Evolutionary conservation across 116 monocot genomes (phyloP), one percentile per base, ranked within the genome.

Genomic region (Dioscorea cayenensis): DNA sequence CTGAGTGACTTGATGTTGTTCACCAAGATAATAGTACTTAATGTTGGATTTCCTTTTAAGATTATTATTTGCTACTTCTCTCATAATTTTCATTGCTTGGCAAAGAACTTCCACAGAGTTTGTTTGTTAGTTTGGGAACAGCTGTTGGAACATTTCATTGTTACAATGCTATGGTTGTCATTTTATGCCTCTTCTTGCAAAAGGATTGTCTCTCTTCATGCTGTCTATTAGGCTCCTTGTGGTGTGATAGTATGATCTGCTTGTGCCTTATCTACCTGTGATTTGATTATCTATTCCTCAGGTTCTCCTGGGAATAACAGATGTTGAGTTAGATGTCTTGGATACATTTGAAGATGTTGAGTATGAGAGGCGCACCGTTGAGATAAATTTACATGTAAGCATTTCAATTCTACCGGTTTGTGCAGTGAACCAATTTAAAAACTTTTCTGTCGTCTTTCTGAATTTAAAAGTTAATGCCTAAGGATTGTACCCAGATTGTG

Each of bases 261-360:
- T 55, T 55, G 12, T 19, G 16, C 17, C 55, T 51, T 16, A 18
- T 55, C n/a, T 55, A n/a, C n/a, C 5, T 55, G n/a, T 55, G 19
- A 2, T 2, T 55, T 55, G 5, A n/a, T 14, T 18, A 16, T n/a
- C 55, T 55, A 55, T 55, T 11, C 60, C 58, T 21, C 52, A 83
- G 83, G 83, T 79, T 68, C 59, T 79, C 19, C 66, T 66, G 22
- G 84, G 70, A 21, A 79, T 84, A 50, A 84, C 84, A 70, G 70
- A 79, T 60, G 43, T 13, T 49, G 84, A 84, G 60, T 65, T 84
- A 55, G 76, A 76, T 69, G 66, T 80, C 32, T 64, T 84, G 14
- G 79, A 84, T 73, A 66, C 28, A 36, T 84, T 73, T 73, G 84
- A 84, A 51, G 84, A 84, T 77, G 72, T 65, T 25, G 84, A 77